Base-by-base conservation (phyloP, 1,284 basidiomycete genomes). In the Leccinum subatratum region DNA sequence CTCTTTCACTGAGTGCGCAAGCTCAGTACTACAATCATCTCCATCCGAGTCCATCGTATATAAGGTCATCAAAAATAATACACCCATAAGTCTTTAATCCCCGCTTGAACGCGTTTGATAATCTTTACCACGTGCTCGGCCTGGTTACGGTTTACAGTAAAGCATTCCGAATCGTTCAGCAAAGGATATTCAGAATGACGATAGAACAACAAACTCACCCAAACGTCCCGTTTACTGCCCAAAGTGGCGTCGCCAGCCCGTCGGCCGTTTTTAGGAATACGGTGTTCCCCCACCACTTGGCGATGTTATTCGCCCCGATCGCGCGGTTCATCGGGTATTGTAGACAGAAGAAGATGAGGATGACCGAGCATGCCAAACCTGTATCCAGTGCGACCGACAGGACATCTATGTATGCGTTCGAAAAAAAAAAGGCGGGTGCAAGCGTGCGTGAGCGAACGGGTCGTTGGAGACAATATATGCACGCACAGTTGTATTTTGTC, bases 211-310 rank as follows among this genome's bases (percentile, higher is more conserved):
- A 28, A 12, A 68, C 72, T 67, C 59, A 73, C 72, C 72, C 72
- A 63, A 76, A 73, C 25, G 73, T 73, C 0, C 70, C 67, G 0
- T 74, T 69, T 11, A 77, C 64, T 1, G 65, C 28, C 54, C 64
- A 73, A 56, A 80, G 67, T 2, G 82, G 72, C 8, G 72, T 70
- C 2, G 69, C 67, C 0, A 48, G 39, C 12, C 69, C 76, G 67
- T 84, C 83, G 1, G 77, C 83, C 9, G 79, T 84, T 4, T 80
- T 79, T 67, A 71, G 63, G 39, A 76, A 80, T 20, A 82, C 84
- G 2, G 77, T 82, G 68, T 86, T 86, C 18, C 84, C 84, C 85
- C 85, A 86, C 84, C 84, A 86, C 4, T 67, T 68, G 62, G 76
- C 77, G 57, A 86, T 68, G 14, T 69, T 82, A 67, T 79, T 73